Conservation (phyloP, 1,284 basidiomycete species). For the Rhodotorula sp. region DNA sequence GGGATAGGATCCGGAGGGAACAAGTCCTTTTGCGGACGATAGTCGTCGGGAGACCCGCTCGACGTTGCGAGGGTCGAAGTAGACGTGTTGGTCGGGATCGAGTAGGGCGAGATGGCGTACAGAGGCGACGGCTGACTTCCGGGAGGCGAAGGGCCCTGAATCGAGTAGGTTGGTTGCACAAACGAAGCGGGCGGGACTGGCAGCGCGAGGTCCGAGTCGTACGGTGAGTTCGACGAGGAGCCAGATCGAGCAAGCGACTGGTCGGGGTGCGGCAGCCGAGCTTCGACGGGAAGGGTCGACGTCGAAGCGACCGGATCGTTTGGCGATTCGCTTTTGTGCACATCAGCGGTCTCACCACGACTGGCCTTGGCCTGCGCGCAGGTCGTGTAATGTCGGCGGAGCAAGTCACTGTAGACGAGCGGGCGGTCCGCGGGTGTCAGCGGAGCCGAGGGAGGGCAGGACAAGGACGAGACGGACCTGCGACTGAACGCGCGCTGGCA, state of each 20-base stretch:
- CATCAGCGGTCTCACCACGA: neutral
- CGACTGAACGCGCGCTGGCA: conserved; percentile 27
- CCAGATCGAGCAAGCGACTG: neutral
- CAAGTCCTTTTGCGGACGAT: neutral
- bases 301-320: neutral
- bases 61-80: neutral
- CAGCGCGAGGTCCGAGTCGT: neutral
- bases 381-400: conserved; percentile 31
- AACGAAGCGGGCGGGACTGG: conserved; percentile 1
- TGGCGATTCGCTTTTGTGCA: neutral
- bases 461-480: conserved; percentile 2
- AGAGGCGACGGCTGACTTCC: neutral
- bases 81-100: neutral
- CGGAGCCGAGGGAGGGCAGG: too few species aligned
- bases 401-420: conserved; percentile 20
- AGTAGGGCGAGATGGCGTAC: neutral
- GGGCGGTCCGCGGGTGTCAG: neutral
- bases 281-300: neutral
- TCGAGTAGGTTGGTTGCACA: neutral
- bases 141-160: neutral
- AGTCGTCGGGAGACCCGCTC: neutral
- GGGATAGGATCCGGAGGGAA: neutral
- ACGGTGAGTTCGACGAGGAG: neutral
- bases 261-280: neutral
- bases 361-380: conserved; percentile 21